Evolutionary conservation across 805 yeast species (phyloP).

Genomic region (Spathaspora girioi): DNA sequence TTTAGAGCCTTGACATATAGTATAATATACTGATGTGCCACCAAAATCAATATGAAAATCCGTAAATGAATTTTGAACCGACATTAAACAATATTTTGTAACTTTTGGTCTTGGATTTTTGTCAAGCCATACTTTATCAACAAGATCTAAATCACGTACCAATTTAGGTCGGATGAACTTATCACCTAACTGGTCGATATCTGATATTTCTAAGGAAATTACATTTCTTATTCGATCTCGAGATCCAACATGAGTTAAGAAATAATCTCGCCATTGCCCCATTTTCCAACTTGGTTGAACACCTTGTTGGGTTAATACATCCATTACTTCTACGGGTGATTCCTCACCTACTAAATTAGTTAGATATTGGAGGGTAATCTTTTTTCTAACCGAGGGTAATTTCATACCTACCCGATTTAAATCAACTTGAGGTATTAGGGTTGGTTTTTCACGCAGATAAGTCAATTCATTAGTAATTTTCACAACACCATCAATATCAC

Average conservation of each 20-base stretch:
- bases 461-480: conserved; percentile 34
- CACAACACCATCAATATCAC: conserved; percentile 8
- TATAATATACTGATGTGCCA: conserved; percentile 88
- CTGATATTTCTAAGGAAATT: conserved; percentile 74
- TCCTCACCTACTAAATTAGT: conserved; percentile 61
- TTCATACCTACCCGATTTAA: conserved; percentile 39
- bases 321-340: conserved; percentile 76
- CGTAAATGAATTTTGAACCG: conserved; percentile 74
- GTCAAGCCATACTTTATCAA: conserved; percentile 60
- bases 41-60: conserved; percentile 93
- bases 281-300: conserved; percentile 63
- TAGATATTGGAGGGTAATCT: conserved; percentile 53
- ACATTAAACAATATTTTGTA: conserved; percentile 80
- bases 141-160: conserved; percentile 66
- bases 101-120: conserved; percentile 50
- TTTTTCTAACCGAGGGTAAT: conserved; percentile 43
- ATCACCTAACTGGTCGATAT: conserved; percentile 43
- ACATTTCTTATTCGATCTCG: conserved; percentile 75
- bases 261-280: conserved; percentile 73
- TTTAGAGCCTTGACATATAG: conserved; percentile 72
- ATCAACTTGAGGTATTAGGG: conserved; percentile 34
- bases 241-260: conserved; percentile 35
- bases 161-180: conserved; percentile 58
- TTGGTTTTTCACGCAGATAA: conserved; percentile 37
- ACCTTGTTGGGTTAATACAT: conserved; percentile 75